phyloP scores from a whole-genome alignment of 257 asterid species.

The Jacaranda copaia region DNA sequence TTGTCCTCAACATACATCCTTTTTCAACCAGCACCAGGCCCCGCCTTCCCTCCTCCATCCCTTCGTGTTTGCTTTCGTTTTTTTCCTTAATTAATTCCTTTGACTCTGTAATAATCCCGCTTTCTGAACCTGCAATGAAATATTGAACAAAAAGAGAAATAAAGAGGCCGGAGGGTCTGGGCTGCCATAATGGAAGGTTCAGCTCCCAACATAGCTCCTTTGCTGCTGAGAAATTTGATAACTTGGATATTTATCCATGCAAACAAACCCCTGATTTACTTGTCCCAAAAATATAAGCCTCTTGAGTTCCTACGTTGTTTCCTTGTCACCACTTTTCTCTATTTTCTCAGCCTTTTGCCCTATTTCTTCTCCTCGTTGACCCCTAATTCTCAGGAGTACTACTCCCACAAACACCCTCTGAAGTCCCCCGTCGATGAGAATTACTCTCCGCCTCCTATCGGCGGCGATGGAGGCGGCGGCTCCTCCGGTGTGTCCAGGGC shows the following conservation, averaged over 20 bases:
- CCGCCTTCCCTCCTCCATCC: neutral
- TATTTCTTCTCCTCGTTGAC: slow-evolving; percentile 46
- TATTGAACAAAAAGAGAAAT: neutral
- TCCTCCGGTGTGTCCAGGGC: slow-evolving; percentile 76
- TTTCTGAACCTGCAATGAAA: neutral
- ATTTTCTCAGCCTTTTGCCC: slow-evolving; percentile 66
- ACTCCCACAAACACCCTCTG: slow-evolving; percentile 24
- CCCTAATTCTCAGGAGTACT: slow-evolving; percentile 23
- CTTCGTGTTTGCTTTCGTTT: neutral
- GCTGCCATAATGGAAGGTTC: slow-evolving; percentile 41
- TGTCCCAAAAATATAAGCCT: slow-evolving; percentile 49
- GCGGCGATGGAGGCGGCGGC: slow-evolving; percentile 28
- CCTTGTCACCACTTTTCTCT: slow-evolving; percentile 58
- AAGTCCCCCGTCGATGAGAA: slow-evolving; percentile 28
- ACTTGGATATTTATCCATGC: slow-evolving; percentile 55
- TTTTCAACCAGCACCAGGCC: neutral
- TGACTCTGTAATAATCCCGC: neutral
- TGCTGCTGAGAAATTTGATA: slow-evolving; percentile 59
- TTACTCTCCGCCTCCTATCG: neutral
- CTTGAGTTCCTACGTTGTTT: slow-evolving; percentile 51
- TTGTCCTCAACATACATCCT: neutral
- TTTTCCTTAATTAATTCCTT: neutral
- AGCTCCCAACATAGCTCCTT: slow-evolving; percentile 58
- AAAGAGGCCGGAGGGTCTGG: neutral
- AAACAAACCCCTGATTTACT: slow-evolving; percentile 52